Base-by-base conservation (phyloP, 306 rosid species). In the Calophaca sinica region DNA sequence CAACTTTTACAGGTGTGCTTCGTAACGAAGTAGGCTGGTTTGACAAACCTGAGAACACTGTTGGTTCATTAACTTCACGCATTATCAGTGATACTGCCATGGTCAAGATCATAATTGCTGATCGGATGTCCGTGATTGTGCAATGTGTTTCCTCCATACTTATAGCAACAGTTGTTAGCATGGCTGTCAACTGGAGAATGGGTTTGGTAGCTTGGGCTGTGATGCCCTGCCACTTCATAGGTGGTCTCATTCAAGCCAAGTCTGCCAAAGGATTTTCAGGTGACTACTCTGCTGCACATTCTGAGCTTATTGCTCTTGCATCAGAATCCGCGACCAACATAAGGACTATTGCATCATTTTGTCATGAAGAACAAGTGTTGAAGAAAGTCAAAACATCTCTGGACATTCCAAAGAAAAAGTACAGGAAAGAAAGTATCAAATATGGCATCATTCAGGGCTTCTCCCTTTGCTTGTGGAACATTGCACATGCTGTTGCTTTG, bases 161-260 rank as follows among this genome's bases (percentile, higher is more conserved):
- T 73, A 91, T 91, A 70, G 98, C 98, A 84, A 91, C 98, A 44
- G 38, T 63, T 32, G 96, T 91, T 52, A 93, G 98, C 82, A 86
- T 91, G 92, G 0, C 0, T 8, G 93, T 86, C 46, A 81, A 85
- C 84, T 93, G 97, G 98, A 89, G 98, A 89, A 91, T 93, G 98
- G 81, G 74, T 26, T 81, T 93, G 81, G 97, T 93, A 68, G 88
- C 98, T 58, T 93, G 98, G 97, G 97, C 97, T 28, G 98, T 93
- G 38, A 93, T 91, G 97, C 98, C 98, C 52, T 93, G 96, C 86
- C 98, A 93, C 85, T 89, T 93, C 87, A 93, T 93, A 75, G 98
- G 97, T 26, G 97, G 98, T 68, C 84, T 93, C 60, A 84, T 93
- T 68, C 98, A 93, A 83, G 97, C 92, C 69, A 93, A 87, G 82